These are phyloP conservation scores for Cyclotella atomus DNA, from an alignment of 108 stramenopile species.

Conservation along the genomic window DNA sequence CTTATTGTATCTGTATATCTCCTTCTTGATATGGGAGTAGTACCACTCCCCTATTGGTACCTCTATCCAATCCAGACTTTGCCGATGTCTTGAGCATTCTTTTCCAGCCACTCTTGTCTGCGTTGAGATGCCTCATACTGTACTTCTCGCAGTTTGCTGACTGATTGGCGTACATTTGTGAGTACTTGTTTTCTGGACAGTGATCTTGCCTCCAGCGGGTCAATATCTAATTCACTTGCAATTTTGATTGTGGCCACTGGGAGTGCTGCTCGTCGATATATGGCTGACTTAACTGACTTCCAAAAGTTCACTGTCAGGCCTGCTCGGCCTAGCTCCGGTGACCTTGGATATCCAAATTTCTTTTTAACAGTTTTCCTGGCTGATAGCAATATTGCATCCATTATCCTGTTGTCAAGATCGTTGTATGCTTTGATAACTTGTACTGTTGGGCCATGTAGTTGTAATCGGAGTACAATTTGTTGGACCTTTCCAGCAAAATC, in stretches of 20 bases:
- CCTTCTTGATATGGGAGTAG: neutral
- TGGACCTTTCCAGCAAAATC: neutral
- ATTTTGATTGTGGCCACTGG: neutral
- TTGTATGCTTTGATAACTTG: neutral
- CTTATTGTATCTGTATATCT: conserved; percentile 1
- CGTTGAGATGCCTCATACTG: neutral
- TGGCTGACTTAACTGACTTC: too few relatives aligned
- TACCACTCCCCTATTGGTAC: conserved; percentile 1
- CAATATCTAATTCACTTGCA: neutral
- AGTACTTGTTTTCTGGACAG: neutral
- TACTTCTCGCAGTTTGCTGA: neutral
- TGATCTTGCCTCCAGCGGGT: neutral
- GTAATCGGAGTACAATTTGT: neutral
- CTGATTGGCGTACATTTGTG: too few relatives aligned
- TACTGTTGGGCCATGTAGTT: neutral
- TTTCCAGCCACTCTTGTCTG: neutral
- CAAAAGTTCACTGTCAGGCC: neutral
- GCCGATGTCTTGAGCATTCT: neutral
- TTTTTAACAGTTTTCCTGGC: neutral
- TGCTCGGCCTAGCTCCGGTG: neutral
- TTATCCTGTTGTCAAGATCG: neutral
- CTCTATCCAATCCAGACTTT: neutral
- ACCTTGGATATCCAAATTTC: neutral
- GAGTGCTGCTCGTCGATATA: neutral
- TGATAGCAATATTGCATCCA: neutral